These are phyloP conservation scores for Poronia punctata DNA, from an alignment of 495 filamentous ascomycete species.

Conservation along the genomic window DNA sequence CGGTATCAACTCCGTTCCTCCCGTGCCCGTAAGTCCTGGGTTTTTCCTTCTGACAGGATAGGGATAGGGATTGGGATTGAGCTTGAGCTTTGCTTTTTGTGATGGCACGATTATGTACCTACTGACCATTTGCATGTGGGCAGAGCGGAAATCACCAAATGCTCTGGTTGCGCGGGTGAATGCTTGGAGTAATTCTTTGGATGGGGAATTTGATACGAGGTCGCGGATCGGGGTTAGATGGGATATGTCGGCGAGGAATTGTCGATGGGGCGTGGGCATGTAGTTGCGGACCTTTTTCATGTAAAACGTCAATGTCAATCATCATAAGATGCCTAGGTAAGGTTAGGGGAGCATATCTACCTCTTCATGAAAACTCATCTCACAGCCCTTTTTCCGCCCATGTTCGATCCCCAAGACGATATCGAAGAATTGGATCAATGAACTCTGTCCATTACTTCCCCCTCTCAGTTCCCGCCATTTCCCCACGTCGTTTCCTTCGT, in stretches of 20 bases:
- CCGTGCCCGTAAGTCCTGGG: slow-evolving; percentile 78
- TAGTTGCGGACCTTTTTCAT: slow-evolving; percentile 68
- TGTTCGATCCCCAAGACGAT: slow-evolving; percentile 82
- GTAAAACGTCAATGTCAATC: no score
- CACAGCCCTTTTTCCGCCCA: slow-evolving; percentile 62
- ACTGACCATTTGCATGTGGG: slow-evolving; percentile 87
- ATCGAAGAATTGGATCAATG: slow-evolving; percentile 90
- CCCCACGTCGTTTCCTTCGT: slow-evolving; percentile 57
- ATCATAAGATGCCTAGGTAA: no score
- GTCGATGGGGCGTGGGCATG: slow-evolving; percentile 82
- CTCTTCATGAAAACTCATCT: slow-evolving; percentile 83
- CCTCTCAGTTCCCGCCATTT: slow-evolving; percentile 74
- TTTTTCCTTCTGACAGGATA: slow-evolving; percentile 36
- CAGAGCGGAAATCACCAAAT: slow-evolving; percentile 73
- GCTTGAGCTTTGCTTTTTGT: no score
- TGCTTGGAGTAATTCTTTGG: slow-evolving; percentile 42
- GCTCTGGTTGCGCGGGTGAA: slow-evolving; percentile 80
- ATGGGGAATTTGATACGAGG: slow-evolving; percentile 50
- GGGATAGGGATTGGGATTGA: slow-evolving; percentile 17
- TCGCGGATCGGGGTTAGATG: slow-evolving; percentile 65
- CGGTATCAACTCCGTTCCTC: slow-evolving; percentile 83
- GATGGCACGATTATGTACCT: slow-evolving; percentile 80
- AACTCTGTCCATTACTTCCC: slow-evolving; percentile 92
- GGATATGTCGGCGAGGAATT: slow-evolving; percentile 71
- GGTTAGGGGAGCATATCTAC: no score